Evolutionary conservation across 192 early-diverging fungal genomes (phyloP).

Genomic region (Backusella australiensis): DNA sequence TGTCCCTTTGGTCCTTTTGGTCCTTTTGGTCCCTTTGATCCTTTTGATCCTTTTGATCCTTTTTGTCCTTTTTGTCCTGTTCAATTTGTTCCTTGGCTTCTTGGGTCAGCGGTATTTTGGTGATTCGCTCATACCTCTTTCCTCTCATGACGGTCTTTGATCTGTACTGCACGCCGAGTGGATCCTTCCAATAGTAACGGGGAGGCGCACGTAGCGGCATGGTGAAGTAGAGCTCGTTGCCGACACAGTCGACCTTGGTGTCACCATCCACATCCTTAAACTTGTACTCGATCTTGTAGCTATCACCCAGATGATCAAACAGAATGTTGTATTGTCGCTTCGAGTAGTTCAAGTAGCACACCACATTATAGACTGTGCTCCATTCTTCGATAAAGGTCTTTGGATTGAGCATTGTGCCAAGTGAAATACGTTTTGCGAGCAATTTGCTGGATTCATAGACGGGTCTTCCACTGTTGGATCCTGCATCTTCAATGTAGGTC

Average conservation of each 20-base stretch:
- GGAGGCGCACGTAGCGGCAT: slow-evolving; percentile 42
- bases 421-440: slow-evolving; percentile 6
- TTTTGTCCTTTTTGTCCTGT: neutral
- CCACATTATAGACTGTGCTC: neutral
- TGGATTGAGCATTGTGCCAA: slow-evolving; percentile 24
- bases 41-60: neutral
- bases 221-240: slow-evolving; percentile 21
- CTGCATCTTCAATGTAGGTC: neutral
- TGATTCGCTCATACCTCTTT: slow-evolving; percentile 30
- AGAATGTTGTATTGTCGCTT: slow-evolving; percentile 19
- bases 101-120: slow-evolving; percentile 28
- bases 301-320: slow-evolving; percentile 20
- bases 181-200: slow-evolving; percentile 35
- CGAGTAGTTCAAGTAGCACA: slow-evolving; percentile 24
- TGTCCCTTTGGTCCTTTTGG: neutral
- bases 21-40: too few species aligned
- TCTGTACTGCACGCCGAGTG: neutral
- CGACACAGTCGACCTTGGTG: slow-evolving; percentile 15
- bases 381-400: slow-evolving; percentile 27
- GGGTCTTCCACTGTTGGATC: neutral
- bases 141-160: slow-evolving; percentile 15
- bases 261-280: slow-evolving; percentile 37
- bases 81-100: neutral
- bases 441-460: slow-evolving; percentile 1
- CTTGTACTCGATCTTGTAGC: slow-evolving; percentile 28